phyloP scores from a whole-genome alignment of 1,284 basidiomycete species.

The Boletus calvinii region DNA sequence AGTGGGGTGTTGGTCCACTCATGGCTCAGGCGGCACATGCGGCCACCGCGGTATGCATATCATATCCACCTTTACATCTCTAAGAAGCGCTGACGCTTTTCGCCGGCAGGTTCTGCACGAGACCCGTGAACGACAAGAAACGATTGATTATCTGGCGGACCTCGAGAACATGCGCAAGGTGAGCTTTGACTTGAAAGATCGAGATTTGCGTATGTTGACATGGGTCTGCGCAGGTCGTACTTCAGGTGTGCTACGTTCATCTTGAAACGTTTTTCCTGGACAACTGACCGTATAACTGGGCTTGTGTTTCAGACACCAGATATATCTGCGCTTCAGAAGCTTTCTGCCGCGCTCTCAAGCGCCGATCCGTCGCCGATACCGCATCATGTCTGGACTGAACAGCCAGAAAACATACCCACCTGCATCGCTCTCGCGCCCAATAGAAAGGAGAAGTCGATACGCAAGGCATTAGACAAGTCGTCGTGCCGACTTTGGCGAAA shows the following conservation, averaged over 20 bases:
- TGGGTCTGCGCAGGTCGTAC: constrained; percentile 34
- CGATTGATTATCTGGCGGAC: constrained; percentile 41
- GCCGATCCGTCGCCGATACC: constrained; percentile 25
- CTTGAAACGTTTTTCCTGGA: background rate
- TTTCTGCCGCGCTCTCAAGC: constrained; percentile 34
- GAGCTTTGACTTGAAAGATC: background rate
- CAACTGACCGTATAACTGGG: background rate
- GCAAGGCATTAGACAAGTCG: constrained; percentile 43
- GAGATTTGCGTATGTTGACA: constrained; percentile 9
- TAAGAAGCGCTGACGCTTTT: background rate
- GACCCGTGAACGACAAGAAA: constrained; percentile 40
- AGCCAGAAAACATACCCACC: constrained; percentile 51
- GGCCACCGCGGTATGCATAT: constrained; percentile 42
- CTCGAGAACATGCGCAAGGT: constrained; percentile 44
- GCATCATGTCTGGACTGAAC: constrained; percentile 53
- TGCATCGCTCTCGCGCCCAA: constrained; percentile 56
- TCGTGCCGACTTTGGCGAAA: constrained; percentile 28
- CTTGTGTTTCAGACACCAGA: constrained; percentile 36
- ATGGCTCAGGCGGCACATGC: constrained; percentile 58
- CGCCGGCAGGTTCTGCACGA: constrained; percentile 38
- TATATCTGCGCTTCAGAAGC: constrained; percentile 34
- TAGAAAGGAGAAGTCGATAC: constrained; percentile 39
- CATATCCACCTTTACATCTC: background rate
- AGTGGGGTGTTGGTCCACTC: constrained; percentile 54
- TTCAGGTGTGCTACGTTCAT: constrained; percentile 34